Evolutionary conservation across 768 basidiomycete genomes (phyloP).

Genomic region (Boletus eberwhitei): DNA sequence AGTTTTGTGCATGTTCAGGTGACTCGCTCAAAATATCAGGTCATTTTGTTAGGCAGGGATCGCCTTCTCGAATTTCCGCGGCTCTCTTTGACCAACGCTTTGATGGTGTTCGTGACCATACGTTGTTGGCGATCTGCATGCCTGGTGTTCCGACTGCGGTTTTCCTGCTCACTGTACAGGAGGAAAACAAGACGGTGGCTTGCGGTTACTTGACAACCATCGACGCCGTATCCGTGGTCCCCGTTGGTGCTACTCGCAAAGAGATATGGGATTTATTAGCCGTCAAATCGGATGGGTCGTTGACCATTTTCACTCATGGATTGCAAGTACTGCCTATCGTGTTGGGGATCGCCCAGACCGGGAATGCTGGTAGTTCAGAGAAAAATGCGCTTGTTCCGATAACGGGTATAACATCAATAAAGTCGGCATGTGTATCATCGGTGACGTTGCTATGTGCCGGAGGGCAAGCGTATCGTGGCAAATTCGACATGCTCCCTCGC

Average conservation of each 20-base stretch:
- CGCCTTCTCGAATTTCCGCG: constrained; percentile 40
- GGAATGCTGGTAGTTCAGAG: background rate
- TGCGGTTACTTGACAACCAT: constrained; percentile 37
- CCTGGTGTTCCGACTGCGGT: constrained; percentile 45
- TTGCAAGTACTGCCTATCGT: constrained; percentile 40
- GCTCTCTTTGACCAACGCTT: constrained; percentile 64
- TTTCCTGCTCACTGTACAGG: constrained; percentile 44
- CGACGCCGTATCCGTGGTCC: constrained; percentile 49
- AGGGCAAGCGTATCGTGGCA: constrained; percentile 43
- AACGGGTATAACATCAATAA: constrained; percentile 41
- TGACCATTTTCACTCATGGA: constrained; percentile 65
- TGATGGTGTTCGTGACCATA: constrained; percentile 51
- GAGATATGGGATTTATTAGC: constrained; percentile 68
- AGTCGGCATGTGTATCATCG: constrained; percentile 48
- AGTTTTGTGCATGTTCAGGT: constrained; percentile 23
- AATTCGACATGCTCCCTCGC: constrained; percentile 54
- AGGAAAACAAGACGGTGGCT: constrained; percentile 39
- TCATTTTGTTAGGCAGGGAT: constrained; percentile 15
- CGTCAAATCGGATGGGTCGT: constrained; percentile 50
- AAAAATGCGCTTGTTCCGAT: constrained; percentile 10
- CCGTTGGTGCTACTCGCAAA: constrained; percentile 61
- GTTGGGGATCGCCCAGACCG: constrained; percentile 20
- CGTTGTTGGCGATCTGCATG: constrained; percentile 54
- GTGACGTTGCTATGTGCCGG: constrained; percentile 54
- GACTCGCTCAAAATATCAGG: constrained; percentile 1